These are phyloP conservation scores for Irpex lacteus DNA, from an alignment of 1,284 basidiomycete species.

Conservation along the genomic window DNA sequence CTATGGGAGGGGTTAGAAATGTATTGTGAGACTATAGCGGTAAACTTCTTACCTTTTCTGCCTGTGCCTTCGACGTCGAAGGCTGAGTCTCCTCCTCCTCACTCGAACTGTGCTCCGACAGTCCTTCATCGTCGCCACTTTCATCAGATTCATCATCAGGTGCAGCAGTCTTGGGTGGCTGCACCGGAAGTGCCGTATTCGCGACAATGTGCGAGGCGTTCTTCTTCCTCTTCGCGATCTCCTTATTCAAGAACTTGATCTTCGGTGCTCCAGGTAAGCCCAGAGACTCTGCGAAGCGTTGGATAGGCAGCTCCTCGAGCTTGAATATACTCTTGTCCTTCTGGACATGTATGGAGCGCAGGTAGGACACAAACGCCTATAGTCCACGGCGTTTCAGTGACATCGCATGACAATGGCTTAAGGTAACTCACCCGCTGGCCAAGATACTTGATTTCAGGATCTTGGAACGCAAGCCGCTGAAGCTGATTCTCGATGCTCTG, in stretches of 20 bases:
- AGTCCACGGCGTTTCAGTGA: constrained; percentile 5
- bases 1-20: constrained; percentile 9
- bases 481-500: constrained; percentile 86
- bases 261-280: constrained; percentile 95
- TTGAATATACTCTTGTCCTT: constrained; percentile 95
- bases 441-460: constrained; percentile 96
- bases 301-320: constrained; percentile 77
- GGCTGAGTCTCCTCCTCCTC: constrained; percentile 20
- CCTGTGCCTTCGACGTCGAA: constrained; percentile 1
- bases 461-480: constrained; percentile 92
- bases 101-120: constrained; percentile 24
- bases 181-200: constrained; percentile 23
- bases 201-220: constrained; percentile 50
- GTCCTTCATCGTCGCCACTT: constrained; percentile 17
- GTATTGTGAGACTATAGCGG: neutral
- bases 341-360: constrained; percentile 90
- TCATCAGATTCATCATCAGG: constrained; percentile 30
- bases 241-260: constrained; percentile 85
- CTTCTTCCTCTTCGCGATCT: constrained; percentile 73
- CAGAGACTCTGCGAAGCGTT: constrained; percentile 85
- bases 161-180: constrained; percentile 13
- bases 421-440: constrained; percentile 77
- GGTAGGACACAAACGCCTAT: constrained; percentile 96
- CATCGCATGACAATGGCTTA: constrained; percentile 1
- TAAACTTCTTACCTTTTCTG: constrained; percentile 12